Base-by-base conservation (phyloP, 768 basidiomycete species). In the Fomitopsis serialis region DNA sequence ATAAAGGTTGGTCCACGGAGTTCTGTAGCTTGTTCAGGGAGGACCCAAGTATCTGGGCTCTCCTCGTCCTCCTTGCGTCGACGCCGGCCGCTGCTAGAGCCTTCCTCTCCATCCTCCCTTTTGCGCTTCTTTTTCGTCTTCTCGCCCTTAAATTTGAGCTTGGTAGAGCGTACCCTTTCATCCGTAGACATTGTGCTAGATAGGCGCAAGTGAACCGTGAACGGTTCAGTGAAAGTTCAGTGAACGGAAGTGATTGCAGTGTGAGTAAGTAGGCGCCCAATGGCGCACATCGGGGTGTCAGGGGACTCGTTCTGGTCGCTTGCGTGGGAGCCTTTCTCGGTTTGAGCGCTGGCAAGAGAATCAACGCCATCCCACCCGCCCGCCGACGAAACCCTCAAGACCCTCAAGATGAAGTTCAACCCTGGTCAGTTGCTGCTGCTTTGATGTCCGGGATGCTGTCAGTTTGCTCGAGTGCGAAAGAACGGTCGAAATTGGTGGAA, bases 1-100 rank as follows among this genome's bases (percentile, higher is more conserved):
- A 93, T 80, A 71, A 91, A 93, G 9, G 90, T 88, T n/a, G 91
- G 91, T 13, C 91, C 91, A 48, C 89, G 87, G 53, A 93, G 79
- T 74, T 93, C 86, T 50, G 72, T 75, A 42, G 86, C 71, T 55
- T 75, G 74, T 51, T 87, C 85, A 4, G 88, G 91, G 13, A 82
- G 68, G 4, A 92, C 87, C 91, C 91, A 93, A 19, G 81, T 81
- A 48, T 91, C 88, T 11, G 82, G 79, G 54, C 80, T 79, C 50
- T 80, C 78, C 22, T 85, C 81, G 56, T 88, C 85, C 40, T 78
- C 78, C 44, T 70, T 68, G 57, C 75, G 76, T 48, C 72, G 72
- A 25, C 73, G 68, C 56, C 78, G 74, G 54, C 74, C 68, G 10
- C 70, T 66, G 25, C 70, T 66, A 11, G 70, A 70, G 32, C 76